Evolutionary conservation across 2,329 filamentous ascomycete genomes (phyloP), one percentile per base, ranked within the genome.

Genomic region (Bipolaris gigantea): DNA sequence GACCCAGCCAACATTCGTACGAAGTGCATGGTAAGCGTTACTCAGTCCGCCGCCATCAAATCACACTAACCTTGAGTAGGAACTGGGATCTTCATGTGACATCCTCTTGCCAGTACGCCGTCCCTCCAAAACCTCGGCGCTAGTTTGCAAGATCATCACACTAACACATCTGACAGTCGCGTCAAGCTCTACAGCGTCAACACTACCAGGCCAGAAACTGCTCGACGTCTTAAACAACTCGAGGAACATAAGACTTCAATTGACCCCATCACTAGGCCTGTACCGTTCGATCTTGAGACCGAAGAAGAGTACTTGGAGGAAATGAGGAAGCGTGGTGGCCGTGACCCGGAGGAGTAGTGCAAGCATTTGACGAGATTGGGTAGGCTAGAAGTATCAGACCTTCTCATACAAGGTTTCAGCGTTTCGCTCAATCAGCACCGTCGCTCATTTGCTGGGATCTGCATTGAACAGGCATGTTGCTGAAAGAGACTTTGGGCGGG

Each of bases 21-120:
- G 76, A 39, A 73, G 69, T 35, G 76, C 77, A 43, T 79, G 77
- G 76, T 73, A 59, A 55, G 69, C 64, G 36, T 33, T 19, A 49
- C 39, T 51, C 40, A 16, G 41, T 41, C n/a, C 39, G 16, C 23
- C 21, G 42, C 10, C 19, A 16, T 27, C 32, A 21, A 56, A 42
- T 43, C 57, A 18, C 48, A 48, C 56, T 57, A 46, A 56, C 49
- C 11, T 11, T 25, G 33, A 65, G 69, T 74, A 87, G 79, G 80
- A 88, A 88, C 63, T 88, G 84, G 84, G 85, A 82, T 15, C 71
- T 88, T 18, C 85, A 88, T 63, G 84, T 88, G 3, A 88, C 85
- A 0, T 83, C 79, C 6, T 84, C 80, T 0, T 85, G 82, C 52
- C 86, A 88, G 66, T 67, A 61, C 53, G 67, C 56, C 8, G 2